Conservation (phyloP, 192 early-diverging fungal genomes). For the Jimgerdemannia flammicorona region DNA sequence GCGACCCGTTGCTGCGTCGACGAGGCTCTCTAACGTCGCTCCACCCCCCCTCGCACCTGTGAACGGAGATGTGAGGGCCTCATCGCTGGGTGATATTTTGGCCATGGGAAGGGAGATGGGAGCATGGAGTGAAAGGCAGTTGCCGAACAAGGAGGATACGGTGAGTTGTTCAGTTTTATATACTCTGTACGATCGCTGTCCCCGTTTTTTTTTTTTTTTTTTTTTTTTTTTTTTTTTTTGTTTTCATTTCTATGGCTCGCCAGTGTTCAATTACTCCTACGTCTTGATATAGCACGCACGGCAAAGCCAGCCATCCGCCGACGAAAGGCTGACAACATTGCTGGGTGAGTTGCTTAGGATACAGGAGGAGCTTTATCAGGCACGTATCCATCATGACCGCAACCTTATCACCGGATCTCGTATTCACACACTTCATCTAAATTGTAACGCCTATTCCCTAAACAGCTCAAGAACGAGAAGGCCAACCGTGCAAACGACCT, state of each 20-base stretch:
- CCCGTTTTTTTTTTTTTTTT: too few species aligned
- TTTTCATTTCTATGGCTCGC: too few species aligned
- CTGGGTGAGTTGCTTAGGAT: neutral
- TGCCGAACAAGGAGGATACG: neutral
- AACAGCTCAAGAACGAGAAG: neutral
- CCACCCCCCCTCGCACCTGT: neutral
- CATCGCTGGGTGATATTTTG: neutral
- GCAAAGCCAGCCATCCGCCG: neutral
- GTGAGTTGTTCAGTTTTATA: neutral
- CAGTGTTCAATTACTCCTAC: neutral
- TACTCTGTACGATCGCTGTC: too few species aligned
- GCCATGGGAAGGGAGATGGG: neutral
- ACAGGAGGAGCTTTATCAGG: neutral
- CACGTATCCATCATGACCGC: neutral
- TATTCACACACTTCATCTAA: neutral
- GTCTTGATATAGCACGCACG: neutral
- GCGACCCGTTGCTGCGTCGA: neutral
- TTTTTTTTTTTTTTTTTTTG: too few species aligned
- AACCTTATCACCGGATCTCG: neutral
- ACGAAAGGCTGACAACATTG: neutral
- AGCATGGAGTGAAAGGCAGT: neutral
- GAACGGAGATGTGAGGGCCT: too few species aligned
- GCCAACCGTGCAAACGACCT: too few species aligned
- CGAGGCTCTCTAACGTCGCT: neutral
- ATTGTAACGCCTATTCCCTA: neutral